Percentiles rank a stretch among this genome's conserved stretches.
Conservation (phyloP, 73 alveolate genomes). For the Symbiodinium pilosum region DNA sequence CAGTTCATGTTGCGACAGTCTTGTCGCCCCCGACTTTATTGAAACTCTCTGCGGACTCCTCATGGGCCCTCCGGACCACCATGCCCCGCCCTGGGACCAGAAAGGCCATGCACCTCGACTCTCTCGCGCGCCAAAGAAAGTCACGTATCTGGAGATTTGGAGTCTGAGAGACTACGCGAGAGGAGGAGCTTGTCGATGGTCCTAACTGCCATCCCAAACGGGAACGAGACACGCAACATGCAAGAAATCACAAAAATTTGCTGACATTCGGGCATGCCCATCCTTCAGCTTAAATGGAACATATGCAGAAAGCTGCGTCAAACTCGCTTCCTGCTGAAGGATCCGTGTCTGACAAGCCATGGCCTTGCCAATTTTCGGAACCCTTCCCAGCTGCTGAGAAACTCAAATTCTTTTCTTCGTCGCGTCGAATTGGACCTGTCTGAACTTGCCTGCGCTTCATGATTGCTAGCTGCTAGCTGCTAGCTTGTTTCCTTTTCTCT, state of each 20-base stretch:
- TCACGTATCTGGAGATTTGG: neutral
- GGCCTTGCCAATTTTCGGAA: neutral
- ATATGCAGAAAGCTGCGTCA: neutral
- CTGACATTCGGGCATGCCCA: neutral
- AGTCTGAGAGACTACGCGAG: neutral
- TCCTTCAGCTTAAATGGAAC: neutral
- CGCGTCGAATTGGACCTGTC: no score
- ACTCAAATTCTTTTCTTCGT: neutral
- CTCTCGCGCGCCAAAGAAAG: neutral
- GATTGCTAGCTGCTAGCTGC: no score
- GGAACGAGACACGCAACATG: neutral
- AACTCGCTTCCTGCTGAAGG: neutral
- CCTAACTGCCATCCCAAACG: neutral
- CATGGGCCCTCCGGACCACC: no score
- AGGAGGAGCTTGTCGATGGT: slow-evolving; percentile 6
- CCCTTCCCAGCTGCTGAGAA: neutral
- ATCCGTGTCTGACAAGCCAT: neutral
- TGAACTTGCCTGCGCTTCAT: no score
- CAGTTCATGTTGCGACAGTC: no score
- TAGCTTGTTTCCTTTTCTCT: no score
- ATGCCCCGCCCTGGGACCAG: neutral
- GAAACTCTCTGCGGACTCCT: no score
- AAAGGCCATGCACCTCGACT: neutral
- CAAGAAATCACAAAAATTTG: neutral
- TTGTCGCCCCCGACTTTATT: no score